These are phyloP conservation scores for Yamadazyma songkhlaensis DNA, from an alignment of 1,139 yeast genomes.

Conservation along the genomic window DNA sequence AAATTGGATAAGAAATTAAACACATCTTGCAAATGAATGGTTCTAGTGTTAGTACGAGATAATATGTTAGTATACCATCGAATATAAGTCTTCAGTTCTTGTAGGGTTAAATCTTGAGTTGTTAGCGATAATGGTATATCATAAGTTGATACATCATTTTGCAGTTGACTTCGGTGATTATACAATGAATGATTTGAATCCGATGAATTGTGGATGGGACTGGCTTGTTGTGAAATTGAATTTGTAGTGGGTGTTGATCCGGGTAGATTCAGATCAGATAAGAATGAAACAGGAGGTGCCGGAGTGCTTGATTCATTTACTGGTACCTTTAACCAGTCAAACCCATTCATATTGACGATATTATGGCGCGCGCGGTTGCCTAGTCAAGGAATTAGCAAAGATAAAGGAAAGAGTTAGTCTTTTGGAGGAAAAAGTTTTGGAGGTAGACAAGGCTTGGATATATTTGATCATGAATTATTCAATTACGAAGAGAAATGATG, in stretches of 20 bases:
- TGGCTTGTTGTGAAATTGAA: not conserved
- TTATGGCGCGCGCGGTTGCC: not conserved
- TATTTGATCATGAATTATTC: too few species aligned
- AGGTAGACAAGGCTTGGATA: too few species aligned
- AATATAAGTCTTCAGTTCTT: slow-evolving; percentile 69
- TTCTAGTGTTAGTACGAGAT: slow-evolving; percentile 52
- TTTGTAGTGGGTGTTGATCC: slow-evolving; percentile 4
- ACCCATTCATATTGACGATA: slow-evolving; percentile 12
- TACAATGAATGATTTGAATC: not conserved
- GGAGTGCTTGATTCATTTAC: slow-evolving; percentile 16
- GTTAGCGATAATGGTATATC: slow-evolving; percentile 59
- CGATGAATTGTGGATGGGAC: not conserved
- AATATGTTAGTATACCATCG: slow-evolving; percentile 76
- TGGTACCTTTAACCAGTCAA: slow-evolving; percentile 25
- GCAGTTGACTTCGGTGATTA: slow-evolving; percentile 2
- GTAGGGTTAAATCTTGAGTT: slow-evolving; percentile 56
- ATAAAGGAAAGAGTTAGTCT: too few species aligned
- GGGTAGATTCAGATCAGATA: slow-evolving; percentile 1
- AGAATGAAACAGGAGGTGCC: slow-evolving; percentile 23
- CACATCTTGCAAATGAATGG: slow-evolving; percentile 61
- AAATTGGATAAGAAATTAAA: slow-evolving; percentile 63
- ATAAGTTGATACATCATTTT: slow-evolving; percentile 6
- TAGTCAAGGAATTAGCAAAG: not conserved
- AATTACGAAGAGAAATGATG: too few species aligned
- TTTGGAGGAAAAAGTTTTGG: too few species aligned